phyloP scores from a whole-genome alignment of 371 early-diverging fungal species.

The Mucor mucedo region DNA sequence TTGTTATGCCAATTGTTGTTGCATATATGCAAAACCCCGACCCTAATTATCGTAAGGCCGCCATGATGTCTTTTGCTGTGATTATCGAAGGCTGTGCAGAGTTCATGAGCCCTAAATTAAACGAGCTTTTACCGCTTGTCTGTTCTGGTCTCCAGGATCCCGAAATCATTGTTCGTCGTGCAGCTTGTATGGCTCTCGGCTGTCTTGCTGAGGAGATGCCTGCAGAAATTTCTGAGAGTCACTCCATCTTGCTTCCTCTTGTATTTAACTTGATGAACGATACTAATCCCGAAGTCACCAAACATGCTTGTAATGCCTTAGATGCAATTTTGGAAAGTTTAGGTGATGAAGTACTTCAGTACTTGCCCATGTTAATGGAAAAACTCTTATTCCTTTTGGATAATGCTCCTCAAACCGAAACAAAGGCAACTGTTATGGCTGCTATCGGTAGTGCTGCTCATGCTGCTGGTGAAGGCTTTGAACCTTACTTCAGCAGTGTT shows the following conservation, averaged over 20 bases:
- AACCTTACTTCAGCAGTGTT: slow-evolving; percentile 81
- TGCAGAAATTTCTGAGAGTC: slow-evolving; percentile 78
- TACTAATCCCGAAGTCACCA: slow-evolving; percentile 70
- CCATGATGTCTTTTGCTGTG: slow-evolving; percentile 90
- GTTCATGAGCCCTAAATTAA: slow-evolving; percentile 72
- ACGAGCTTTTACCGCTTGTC: slow-evolving; percentile 77
- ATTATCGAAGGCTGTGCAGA: slow-evolving; percentile 76
- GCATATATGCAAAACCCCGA: slow-evolving; percentile 78
- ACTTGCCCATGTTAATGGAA: slow-evolving; percentile 82
- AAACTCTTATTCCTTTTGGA: slow-evolving; percentile 76
- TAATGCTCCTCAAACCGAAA: slow-evolving; percentile 60
- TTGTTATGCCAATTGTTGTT: slow-evolving; percentile 71
- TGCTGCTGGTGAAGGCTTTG: slow-evolving; percentile 75
- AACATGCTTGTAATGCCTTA: slow-evolving; percentile 82
- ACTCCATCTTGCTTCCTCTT: slow-evolving; percentile 80
- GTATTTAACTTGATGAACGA: slow-evolving; percentile 85
- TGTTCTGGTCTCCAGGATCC: slow-evolving; percentile 81
- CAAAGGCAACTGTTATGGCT: slow-evolving; percentile 76
- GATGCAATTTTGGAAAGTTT: slow-evolving; percentile 88
- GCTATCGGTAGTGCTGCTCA: slow-evolving; percentile 91
- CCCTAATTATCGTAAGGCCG: slow-evolving; percentile 80
- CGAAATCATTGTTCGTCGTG: slow-evolving; percentile 78
- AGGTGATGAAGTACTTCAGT: slow-evolving; percentile 78
- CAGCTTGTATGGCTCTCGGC: slow-evolving; percentile 88
- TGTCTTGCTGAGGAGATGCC: slow-evolving; percentile 83